A percentile compares a stretch with the other conserved stretches of the same genome.
phyloP scores from a whole-genome alignment of 768 basidiomycete genomes.

The Amanita exitialis region DNA sequence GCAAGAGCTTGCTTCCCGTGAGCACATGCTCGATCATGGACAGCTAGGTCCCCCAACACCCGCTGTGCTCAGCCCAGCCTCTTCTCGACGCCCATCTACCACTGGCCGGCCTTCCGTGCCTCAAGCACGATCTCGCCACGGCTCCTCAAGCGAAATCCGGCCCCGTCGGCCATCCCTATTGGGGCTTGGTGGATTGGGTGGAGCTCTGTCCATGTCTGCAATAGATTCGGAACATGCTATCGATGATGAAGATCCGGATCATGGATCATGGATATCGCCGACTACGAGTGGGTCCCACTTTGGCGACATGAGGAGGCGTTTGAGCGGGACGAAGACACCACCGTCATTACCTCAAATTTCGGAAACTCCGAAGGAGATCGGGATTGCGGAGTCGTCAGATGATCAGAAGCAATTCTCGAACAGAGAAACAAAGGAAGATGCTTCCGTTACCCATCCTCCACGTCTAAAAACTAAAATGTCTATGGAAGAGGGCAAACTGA shows the following conservation, averaged over 20 bases:
- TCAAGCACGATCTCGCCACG: conserved; percentile 8
- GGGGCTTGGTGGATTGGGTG: conserved; percentile 16
- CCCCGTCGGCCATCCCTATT: conserved; percentile 7
- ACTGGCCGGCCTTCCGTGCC: conserved; percentile 15
- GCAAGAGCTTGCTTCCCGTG: conserved; percentile 79
- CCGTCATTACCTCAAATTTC: conserved; percentile 4
- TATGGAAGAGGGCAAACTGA: conserved; percentile 21
- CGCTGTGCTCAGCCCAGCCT: conserved; percentile 33
- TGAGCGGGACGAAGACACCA: conserved; percentile 5
- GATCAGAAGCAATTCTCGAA: not conserved
- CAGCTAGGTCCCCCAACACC: conserved; percentile 66
- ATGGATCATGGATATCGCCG: not conserved
- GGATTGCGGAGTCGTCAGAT: not conserved
- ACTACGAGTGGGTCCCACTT: not conserved
- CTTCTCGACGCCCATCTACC: conserved; percentile 29
- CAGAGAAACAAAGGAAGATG: not conserved
- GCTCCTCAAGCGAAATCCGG: conserved; percentile 2
- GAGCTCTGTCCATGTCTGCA: conserved; percentile 29
- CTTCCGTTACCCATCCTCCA: not conserved
- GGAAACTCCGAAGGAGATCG: not conserved
- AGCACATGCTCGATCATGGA: conserved; percentile 90
- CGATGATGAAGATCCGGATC: conserved; percentile 2
- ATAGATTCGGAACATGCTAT: conserved; percentile 3
- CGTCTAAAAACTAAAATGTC: conserved; percentile 10
- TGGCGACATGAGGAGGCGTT: not conserved